Evolutionary conservation across 371 early-diverging fungal genomes (phyloP).

Genomic region (Basidiobolus meristosporus): DNA sequence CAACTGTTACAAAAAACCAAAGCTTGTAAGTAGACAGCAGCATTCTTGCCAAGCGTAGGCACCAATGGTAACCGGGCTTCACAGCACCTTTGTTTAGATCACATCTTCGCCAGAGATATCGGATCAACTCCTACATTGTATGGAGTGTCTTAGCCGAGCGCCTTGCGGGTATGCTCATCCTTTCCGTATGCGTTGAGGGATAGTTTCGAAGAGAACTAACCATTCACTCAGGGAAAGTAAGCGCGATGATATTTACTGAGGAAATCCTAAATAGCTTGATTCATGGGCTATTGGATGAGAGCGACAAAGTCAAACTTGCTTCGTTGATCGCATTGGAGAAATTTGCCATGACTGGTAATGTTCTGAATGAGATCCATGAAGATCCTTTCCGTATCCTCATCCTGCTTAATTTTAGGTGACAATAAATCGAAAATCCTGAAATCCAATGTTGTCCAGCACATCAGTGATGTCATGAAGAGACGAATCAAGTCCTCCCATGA

Average conservation of each 20-base stretch:
- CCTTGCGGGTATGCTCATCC: background rate
- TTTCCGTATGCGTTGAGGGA: too few relatives aligned
- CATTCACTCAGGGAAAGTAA: background rate
- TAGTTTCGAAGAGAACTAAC: background rate
- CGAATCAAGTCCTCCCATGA: too few relatives aligned
- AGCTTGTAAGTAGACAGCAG: too few relatives aligned
- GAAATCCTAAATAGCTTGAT: background rate
- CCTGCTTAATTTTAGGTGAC: too few relatives aligned
- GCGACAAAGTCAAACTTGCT: slow-evolving; percentile 7
- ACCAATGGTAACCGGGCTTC: too few relatives aligned
- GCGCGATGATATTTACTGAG: background rate
- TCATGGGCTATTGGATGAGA: background rate
- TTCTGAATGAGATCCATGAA: too few relatives aligned
- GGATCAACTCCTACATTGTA: background rate
- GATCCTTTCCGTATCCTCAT: too few relatives aligned
- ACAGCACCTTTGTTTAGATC: background rate
- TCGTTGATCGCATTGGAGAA: slow-evolving; percentile 13
- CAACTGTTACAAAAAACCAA: background rate
- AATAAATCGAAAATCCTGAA: too few relatives aligned
- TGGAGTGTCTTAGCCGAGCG: background rate
- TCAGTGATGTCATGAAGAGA: too few relatives aligned
- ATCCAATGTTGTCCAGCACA: too few relatives aligned
- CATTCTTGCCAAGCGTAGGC: too few relatives aligned
- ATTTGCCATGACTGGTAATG: slow-evolving; percentile 8
- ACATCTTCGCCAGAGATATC: background rate